phyloP scores from a whole-genome alignment of 2,329 filamentous ascomycete genomes.

The Exophiala mesophila region DNA sequence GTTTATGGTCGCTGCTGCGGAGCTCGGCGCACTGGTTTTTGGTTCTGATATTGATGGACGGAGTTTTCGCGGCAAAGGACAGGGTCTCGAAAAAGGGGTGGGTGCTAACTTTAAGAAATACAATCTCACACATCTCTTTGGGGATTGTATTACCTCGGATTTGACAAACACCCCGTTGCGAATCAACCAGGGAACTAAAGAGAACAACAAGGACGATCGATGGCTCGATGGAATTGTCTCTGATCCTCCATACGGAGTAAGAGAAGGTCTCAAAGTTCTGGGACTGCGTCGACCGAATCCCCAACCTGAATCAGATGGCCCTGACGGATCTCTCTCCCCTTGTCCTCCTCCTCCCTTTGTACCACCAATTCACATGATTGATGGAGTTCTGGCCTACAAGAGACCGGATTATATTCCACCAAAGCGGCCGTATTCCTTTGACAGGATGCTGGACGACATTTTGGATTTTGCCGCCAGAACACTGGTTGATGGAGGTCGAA shows the following conservation, averaged over 20 bases:
- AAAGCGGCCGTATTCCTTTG: constrained; percentile 87
- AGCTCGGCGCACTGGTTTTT: constrained; percentile 78
- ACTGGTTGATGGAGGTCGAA: constrained; percentile 70
- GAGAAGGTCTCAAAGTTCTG: constrained; percentile 84
- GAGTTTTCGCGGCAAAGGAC: constrained; percentile 65
- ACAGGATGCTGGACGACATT: constrained; percentile 85
- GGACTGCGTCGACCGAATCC: constrained; percentile 60
- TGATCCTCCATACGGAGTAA: constrained; percentile 91
- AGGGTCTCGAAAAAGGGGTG: constrained; percentile 38
- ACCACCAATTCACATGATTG: constrained; percentile 45
- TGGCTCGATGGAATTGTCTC: constrained; percentile 88
- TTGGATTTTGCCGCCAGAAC: constrained; percentile 72
- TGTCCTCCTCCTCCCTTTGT: neutral
- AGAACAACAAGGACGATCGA: constrained; percentile 28
- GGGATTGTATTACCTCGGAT: constrained; percentile 80
- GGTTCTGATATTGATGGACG: constrained; percentile 93
- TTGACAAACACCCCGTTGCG: constrained; percentile 79
- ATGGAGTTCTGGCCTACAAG: constrained; percentile 66
- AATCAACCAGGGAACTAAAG: constrained; percentile 31
- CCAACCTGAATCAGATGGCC: neutral
- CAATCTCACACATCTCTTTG: constrained; percentile 57
- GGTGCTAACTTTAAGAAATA: constrained; percentile 82
- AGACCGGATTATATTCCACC: constrained; percentile 74
- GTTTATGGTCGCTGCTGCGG: constrained; percentile 82
- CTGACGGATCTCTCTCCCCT: neutral